A percentile compares a stretch with the other conserved stretches of the same genome.
Conservation (phyloP, 306 rosid genomes). For the Quercus agrifolia region DNA sequence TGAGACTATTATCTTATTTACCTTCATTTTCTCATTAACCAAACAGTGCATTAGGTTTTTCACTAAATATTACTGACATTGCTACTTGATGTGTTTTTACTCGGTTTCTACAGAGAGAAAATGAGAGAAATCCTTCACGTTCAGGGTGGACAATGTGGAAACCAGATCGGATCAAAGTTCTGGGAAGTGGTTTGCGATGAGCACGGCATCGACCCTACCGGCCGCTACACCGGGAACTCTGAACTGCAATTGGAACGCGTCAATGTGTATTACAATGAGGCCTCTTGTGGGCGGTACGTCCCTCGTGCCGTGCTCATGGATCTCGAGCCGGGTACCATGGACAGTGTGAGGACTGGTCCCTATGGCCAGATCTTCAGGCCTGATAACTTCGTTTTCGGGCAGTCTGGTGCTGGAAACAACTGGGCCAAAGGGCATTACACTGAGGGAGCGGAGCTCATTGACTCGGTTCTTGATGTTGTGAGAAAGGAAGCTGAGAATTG, state of each 20-base stretch:
- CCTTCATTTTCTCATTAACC: background rate
- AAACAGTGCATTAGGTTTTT: background rate
- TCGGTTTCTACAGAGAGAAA: background rate
- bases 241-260: background rate
- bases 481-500: conserved; percentile 6
- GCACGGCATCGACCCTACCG: background rate
- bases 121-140: conserved; percentile 4
- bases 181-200: conserved; percentile 7
- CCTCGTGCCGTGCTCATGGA: conserved; percentile 3
- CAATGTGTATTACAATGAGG: conserved; percentile 3
- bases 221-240: background rate
- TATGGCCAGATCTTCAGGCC: conserved; percentile 7
- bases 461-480: conserved; percentile 3
- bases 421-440: conserved; percentile 8
- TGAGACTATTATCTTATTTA: background rate
- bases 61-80: background rate
- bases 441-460: conserved; percentile 5
- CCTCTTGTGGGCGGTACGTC: background rate
- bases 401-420: background rate
- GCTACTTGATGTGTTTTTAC: background rate
- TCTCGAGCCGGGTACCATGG: conserved; percentile 1
- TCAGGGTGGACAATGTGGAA: conserved; percentile 1
- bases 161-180: conserved; percentile 3
- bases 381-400: background rate
- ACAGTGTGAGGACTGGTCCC: conserved; percentile 3